These are phyloP conservation scores for Phyllosticta citrichinensis DNA, from an alignment of 2,329 filamentous ascomycete species.

Conservation along the genomic window DNA sequence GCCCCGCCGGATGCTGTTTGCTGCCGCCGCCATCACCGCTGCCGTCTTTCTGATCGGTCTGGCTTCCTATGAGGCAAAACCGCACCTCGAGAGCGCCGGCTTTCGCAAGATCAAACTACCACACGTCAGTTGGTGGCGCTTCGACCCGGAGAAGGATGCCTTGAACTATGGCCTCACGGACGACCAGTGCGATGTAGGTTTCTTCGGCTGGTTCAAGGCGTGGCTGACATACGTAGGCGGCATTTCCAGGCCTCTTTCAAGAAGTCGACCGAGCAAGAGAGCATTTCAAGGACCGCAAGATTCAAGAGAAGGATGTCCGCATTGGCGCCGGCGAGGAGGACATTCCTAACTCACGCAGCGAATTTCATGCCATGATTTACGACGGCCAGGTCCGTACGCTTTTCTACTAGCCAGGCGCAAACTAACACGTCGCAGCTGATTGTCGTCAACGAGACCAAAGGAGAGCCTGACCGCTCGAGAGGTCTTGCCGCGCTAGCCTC, in stretches of 20 bases:
- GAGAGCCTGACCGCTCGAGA: slow-evolving; percentile 2
- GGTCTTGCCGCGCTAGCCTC: slow-evolving; percentile 2
- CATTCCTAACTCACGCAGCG: not conserved
- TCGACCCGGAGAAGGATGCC: slow-evolving; percentile 2
- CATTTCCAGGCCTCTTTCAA: slow-evolving; percentile 4
- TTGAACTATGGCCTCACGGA: slow-evolving; percentile 5
- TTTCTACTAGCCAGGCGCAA: not conserved
- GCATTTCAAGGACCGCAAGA: not conserved
- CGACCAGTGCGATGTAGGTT: slow-evolving; percentile 6
- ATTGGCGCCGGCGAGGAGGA: slow-evolving; percentile 1
- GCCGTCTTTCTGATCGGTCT: not conserved
- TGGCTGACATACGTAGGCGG: not conserved
- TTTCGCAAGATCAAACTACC: not conserved
- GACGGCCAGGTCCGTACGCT: not conserved
- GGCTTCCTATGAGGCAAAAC: not conserved
- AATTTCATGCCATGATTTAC: slow-evolving; percentile 8
- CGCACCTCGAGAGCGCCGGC: not conserved
- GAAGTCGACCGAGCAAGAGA: slow-evolving; percentile 5
- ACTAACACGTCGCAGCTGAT: not conserved
- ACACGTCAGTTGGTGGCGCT: slow-evolving; percentile 1
- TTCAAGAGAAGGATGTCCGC: not conserved
- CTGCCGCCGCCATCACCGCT: not conserved
- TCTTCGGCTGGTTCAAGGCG: not conserved
- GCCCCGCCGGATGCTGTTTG: slow-evolving; percentile 1
- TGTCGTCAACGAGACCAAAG: slow-evolving; percentile 2